Conservation (phyloP, 495 filamentous ascomycete species). For the Penicillium lividum region DNA sequence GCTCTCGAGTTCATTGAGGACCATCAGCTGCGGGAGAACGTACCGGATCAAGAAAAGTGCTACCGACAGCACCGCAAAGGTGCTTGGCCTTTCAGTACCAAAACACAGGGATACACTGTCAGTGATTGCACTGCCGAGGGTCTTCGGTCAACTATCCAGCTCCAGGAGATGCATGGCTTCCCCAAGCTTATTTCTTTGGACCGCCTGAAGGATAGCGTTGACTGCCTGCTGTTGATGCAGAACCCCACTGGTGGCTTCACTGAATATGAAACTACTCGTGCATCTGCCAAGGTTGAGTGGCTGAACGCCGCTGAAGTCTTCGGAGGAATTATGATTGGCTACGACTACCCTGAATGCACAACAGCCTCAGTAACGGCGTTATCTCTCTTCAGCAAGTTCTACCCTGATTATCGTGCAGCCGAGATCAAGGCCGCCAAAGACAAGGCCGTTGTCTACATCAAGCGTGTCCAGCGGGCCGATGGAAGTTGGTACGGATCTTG, state of each 20-base stretch:
- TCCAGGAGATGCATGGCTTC: conserved; percentile 78
- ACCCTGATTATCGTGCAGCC: conserved; percentile 72
- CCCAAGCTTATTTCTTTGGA: conserved; percentile 71
- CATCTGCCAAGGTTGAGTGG: conserved; percentile 72
- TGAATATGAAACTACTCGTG: conserved; percentile 84
- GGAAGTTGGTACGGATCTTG: conserved; percentile 96
- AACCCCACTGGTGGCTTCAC: conserved; percentile 86
- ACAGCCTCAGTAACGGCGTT: conserved; percentile 92
- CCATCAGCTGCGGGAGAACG: conserved; percentile 88
- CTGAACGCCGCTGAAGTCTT: conserved; percentile 97
- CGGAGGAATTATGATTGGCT: conserved; percentile 95
- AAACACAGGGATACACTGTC: conserved; percentile 90
- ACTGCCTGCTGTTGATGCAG: conserved; percentile 90
- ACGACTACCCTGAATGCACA: conserved; percentile 97
- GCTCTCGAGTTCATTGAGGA: conserved; percentile 85
- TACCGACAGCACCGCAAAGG: conserved; percentile 94
- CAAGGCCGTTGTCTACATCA: conserved; percentile 77
- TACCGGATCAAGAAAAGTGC: conserved; percentile 72
- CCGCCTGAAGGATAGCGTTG: conserved; percentile 81
- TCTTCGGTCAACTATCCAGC: conserved; percentile 79
- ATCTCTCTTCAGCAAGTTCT: conserved; percentile 75
- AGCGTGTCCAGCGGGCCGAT: conserved; percentile 72
- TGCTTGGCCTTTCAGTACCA: conserved; percentile 93
- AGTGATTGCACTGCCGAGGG: conserved; percentile 93
- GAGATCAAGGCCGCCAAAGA: conserved; percentile 74